A percentile compares a stretch with the other conserved stretches of the same genome.
Conservation (phyloP, 371 early-diverging fungal species). For the Apophysomyces elegans region DNA sequence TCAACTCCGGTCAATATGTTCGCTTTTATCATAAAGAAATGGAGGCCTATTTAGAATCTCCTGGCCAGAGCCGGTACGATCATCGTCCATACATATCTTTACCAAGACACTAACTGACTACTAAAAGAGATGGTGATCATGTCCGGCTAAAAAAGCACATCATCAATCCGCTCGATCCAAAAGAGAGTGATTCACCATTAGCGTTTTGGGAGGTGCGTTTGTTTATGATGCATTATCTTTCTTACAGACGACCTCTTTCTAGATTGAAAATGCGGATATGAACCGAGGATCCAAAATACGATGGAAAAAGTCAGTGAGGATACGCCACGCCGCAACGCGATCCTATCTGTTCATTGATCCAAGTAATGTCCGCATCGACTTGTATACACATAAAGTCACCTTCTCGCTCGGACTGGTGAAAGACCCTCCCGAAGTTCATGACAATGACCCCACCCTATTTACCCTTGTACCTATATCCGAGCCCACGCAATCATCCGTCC, state of each 20-base stretch:
- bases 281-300: conserved; percentile 39
- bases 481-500: conserved; percentile 20
- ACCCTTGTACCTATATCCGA: conserved; percentile 39
- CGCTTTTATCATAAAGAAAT: conserved; percentile 63
- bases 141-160: conserved; percentile 41
- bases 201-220: conserved; percentile 55
- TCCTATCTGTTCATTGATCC: conserved; percentile 53
- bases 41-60: conserved; percentile 51
- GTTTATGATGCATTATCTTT: not conserved
- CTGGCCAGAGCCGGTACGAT: conserved; percentile 27
- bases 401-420: conserved; percentile 35
- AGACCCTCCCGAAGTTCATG: conserved; percentile 25
- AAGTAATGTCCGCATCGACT: conserved; percentile 42
- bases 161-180: conserved; percentile 62
- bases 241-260: not conserved
- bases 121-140: conserved; percentile 25
- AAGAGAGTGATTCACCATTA: conserved; percentile 55
- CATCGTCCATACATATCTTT: not conserved
- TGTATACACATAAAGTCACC: conserved; percentile 39
- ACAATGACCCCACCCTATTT: conserved; percentile 45
- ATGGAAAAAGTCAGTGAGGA: conserved; percentile 49
- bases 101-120: not conserved
- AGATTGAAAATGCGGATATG: conserved; percentile 42
- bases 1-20: conserved; percentile 49
- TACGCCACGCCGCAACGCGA: conserved; percentile 51